Evolutionary conservation across 176 grass and related monocot genomes (phyloP).

Genomic region (Dactylis glomerata): DNA sequence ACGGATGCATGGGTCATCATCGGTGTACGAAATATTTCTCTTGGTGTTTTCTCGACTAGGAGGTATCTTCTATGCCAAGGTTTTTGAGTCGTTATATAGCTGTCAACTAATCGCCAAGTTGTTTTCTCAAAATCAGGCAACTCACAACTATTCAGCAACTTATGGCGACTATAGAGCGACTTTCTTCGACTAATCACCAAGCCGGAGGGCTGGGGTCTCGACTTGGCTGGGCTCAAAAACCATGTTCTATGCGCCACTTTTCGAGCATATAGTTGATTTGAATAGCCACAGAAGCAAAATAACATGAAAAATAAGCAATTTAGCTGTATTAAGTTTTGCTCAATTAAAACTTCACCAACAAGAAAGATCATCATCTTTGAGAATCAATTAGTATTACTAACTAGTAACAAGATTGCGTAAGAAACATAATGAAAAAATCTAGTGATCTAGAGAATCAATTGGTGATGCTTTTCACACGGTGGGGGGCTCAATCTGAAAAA

Average conservation of each 20-base stretch:
- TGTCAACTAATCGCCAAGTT: too few species aligned
- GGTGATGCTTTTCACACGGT: neutral
- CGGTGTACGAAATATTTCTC: neutral
- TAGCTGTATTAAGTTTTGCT: neutral
- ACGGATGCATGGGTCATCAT: neutral
- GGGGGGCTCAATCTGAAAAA: neutral
- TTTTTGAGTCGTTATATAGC: too few species aligned
- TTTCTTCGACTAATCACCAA: too few species aligned
- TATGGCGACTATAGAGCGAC: too few species aligned
- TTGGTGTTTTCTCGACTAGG: neutral
- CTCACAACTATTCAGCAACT: too few species aligned
- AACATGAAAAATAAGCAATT: neutral
- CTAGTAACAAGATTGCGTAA: neutral
- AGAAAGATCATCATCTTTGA: neutral
- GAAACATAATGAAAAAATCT: neutral
- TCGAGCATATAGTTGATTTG: neutral
- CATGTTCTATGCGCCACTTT: neutral
- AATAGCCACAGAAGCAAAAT: neutral
- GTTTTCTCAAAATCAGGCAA: too few species aligned
- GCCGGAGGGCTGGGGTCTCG: too few species aligned
- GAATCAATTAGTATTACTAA: neutral
- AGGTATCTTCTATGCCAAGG: neutral
- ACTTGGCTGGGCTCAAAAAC: too few species aligned
- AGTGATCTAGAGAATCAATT: neutral
- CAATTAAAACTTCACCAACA: neutral